phyloP scores from a whole-genome alignment of 2,329 filamentous ascomycete genomes.

The Knufia petricola region DNA sequence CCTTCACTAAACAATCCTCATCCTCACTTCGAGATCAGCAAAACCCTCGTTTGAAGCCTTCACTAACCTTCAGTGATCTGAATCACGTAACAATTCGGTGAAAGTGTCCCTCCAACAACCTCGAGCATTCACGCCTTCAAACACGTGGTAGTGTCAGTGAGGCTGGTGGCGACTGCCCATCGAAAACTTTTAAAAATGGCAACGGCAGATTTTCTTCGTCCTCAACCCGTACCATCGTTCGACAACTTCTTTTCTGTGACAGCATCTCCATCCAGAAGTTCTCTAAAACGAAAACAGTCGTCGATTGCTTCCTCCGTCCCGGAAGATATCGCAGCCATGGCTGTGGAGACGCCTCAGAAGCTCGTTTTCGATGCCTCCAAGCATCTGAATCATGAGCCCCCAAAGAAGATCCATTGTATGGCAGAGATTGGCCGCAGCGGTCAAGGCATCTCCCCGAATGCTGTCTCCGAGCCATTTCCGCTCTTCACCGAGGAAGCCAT shows the following conservation, averaged over 20 bases:
- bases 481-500: slow-evolving; percentile 54
- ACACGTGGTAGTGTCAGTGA: not conserved
- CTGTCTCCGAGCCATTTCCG: slow-evolving; percentile 53
- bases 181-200: not conserved
- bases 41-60: not conserved
- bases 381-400: slow-evolving; percentile 45
- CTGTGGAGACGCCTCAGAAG: slow-evolving; percentile 20
- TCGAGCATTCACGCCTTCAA: not conserved
- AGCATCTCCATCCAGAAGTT: not conserved
- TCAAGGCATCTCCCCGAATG: slow-evolving; percentile 50
- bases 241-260: not conserved
- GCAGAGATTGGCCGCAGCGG: slow-evolving; percentile 48
- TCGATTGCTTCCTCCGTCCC: not conserved
- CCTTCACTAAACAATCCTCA: not conserved
- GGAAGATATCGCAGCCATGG: slow-evolving; percentile 1
- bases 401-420: slow-evolving; percentile 48
- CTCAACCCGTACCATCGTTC: slow-evolving; percentile 24
- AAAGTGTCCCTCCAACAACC: not conserved
- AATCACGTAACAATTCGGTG: not conserved
- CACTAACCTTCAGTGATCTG: not conserved
- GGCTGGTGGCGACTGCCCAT: not conserved
- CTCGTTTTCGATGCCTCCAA: slow-evolving; percentile 41
- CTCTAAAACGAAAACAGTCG: not conserved
- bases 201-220: slow-evolving; percentile 12
- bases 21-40: not conserved